Conservation (phyloP, 106 monocot species). For the Triglochin maritima region DNA sequence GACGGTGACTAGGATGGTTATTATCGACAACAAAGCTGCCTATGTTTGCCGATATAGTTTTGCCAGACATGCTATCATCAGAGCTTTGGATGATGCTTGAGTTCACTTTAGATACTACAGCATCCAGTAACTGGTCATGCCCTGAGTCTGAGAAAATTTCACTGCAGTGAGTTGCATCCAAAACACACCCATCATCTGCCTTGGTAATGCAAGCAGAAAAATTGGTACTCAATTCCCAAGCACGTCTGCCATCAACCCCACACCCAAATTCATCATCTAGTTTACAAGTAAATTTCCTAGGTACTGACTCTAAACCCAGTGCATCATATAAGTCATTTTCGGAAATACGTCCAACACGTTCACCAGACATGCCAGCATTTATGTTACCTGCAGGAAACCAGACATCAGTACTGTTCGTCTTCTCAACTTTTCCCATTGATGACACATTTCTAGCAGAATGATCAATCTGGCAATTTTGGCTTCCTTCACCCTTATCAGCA, state of each 20-base stretch:
- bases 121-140: slow-evolving; percentile 78
- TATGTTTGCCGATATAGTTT: slow-evolving; percentile 27
- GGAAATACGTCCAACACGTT: slow-evolving; percentile 3
- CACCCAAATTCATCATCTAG: slow-evolving; percentile 12
- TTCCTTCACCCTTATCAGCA: slow-evolving; percentile 11
- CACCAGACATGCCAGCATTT: slow-evolving; percentile 2
- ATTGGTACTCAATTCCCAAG: slow-evolving; percentile 16
- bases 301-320: slow-evolving; percentile 36
- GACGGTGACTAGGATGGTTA: slow-evolving; percentile 2
- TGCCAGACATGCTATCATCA: slow-evolving; percentile 39
- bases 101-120: slow-evolving; percentile 59
- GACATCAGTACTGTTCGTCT: not conserved
- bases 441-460: slow-evolving; percentile 3
- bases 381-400: not conserved
- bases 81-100: slow-evolving; percentile 25
- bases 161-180: slow-evolving; percentile 17
- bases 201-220: slow-evolving; percentile 16
- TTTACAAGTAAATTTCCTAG: slow-evolving; percentile 6
- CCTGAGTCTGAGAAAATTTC: slow-evolving; percentile 33
- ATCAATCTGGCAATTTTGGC: not conserved
- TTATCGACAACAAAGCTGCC: slow-evolving; percentile 12
- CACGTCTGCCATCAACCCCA: not conserved
- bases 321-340: slow-evolving; percentile 60
- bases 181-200: slow-evolving; percentile 13
- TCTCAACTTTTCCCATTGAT: not conserved